Conservation (phyloP, 2,329 filamentous ascomycete species). For the Fusarium foetens region DNA sequence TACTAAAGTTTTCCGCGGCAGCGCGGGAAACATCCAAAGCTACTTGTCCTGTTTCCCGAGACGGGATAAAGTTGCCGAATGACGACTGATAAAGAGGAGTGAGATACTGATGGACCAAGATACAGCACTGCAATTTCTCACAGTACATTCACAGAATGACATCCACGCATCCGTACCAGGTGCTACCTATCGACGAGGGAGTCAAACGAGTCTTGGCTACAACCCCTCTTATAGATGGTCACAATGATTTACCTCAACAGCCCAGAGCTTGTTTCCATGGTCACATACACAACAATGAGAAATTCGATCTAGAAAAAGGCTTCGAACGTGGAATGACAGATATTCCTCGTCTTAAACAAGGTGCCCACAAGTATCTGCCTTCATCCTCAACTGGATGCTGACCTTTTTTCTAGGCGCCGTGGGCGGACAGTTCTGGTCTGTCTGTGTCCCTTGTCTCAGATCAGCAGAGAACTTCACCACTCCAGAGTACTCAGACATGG, state of each 20-base stretch:
- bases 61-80: rapidly evolving
- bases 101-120: background rate
- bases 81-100: background rate
- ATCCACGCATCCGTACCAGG: background rate
- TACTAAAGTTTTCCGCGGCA: background rate
- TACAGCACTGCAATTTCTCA: rapidly evolving
- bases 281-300: background rate
- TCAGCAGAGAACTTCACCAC: conserved; percentile 9
- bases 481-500: conserved; percentile 7
- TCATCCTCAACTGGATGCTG: background rate
- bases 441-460: conserved; percentile 3
- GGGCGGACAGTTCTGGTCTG: conserved; percentile 5
- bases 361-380: rapidly evolving
- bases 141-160: background rate
- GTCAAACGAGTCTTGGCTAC: background rate
- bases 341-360: background rate
- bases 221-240: background rate
- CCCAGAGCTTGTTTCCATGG: conserved; percentile 5
- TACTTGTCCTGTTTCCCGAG: background rate
- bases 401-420: background rate
- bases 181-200: background rate
- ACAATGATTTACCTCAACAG: conserved; percentile 2
- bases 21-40: background rate
- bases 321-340: conserved; percentile 8
- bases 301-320: background rate